Base-by-base conservation (phyloP, 495 filamentous ascomycete species). In the Penicillium chermesinum region DNA sequence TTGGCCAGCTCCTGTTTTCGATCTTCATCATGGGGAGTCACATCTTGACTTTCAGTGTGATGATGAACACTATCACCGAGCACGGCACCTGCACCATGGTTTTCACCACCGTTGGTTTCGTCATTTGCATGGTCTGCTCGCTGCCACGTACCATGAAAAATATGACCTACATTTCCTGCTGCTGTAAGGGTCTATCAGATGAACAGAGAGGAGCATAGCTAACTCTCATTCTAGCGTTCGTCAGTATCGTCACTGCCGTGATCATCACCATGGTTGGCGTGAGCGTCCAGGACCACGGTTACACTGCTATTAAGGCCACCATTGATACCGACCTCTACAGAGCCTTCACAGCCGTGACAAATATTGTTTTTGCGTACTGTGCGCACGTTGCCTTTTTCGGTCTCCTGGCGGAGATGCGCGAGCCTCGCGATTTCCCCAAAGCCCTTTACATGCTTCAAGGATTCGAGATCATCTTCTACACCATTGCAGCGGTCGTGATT, bases 1-100 rank as follows among this genome's bases (percentile, higher is more conserved):
- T 65, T 38, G 81, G 78, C 55, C 82, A 84, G 54, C 62, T 77
- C 7, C 52, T 86, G 22, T 78, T 87, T 46, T 70, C 87, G 21
- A 62, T 83, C 19, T 88, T 89, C 66, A 79, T 86, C 48, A 82
- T 85, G 69, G 86, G 76, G 13, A 85, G 82, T 13, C 87, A 91
- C 55, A 74, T 89, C 38, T 67, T 90, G 34, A 86, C 83, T 0
- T 88, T 88, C 55, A 78, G 77, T 9, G 85, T 91, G 49, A 80
- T 82, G 61, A 77, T 89, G 63, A 83, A 83, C 42, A 79, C 73
- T 16, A 64, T 90, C 36, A 81, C 83, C 4, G 61, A 79, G 1
- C 76, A 87, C 56, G 79, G 71, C 2, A 67, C 74, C 0, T 91
- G 88, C 59, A 82, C 83, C 3, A 78, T 89, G 47, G 72, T 82